Evolutionary conservation across 192 early-diverging fungal species (phyloP), one percentile per base, ranked within the genome.

Genomic region (Rhizoclosmatium sp.): DNA sequence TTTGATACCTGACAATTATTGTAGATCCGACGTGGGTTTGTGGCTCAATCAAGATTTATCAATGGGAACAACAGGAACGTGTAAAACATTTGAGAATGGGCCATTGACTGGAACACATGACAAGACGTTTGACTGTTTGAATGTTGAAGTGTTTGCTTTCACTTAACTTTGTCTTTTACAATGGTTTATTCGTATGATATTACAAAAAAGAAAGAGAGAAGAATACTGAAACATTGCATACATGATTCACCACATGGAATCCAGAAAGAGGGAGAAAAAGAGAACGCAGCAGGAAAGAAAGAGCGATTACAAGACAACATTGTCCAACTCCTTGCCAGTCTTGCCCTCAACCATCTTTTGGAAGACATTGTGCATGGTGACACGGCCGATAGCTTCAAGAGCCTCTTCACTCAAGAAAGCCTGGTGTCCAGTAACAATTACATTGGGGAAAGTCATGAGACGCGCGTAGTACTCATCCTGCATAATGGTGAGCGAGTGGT

Each of bases 321-420:
- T 86, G 54, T 80, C 72, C 3, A 86, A 70, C 49, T 78, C 60
- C 47, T 86, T 82, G 12, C 78, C 66, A 45, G 31, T 47, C 74
- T 86, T 87, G 7, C 79, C 73, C 12, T 78, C 82, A 2, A 80
- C 59, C 40, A 79, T 46, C 48, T 66, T 87, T 72, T 85, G 75
- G 21, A 21, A 7, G 9, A 88, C 66, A 51, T 88, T 88, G 16
- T 59, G 19, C 61, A 87, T 68, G 3, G 87, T 87, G 3, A 80
- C 81, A 4, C 45, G 21, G 10, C 82, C 82, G 51, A 88, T 87
- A 65, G 58, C 68, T n/a, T 75, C 56, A 65, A 88, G 65, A 19
- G 87, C 87, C 61, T 88, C 87, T 23, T 79, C 71, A 2, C 86
- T 88, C 76, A 88, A 66, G 60, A 87, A 88, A 14, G 85, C 86